phyloP scores from a whole-genome alignment of 306 rosid genomes.

The Castanea crenata region DNA sequence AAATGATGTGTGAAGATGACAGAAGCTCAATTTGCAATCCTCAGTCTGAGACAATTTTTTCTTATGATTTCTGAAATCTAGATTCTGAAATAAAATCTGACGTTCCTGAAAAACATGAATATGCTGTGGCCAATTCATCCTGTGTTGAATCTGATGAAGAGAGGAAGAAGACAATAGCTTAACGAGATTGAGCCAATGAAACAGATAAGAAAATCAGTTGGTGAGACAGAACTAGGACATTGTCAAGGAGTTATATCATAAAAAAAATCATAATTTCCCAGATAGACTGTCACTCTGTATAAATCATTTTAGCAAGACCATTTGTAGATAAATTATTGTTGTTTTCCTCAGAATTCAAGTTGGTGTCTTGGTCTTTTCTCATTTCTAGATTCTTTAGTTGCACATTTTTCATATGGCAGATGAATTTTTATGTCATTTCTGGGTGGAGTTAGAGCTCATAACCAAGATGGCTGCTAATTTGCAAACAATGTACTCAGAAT shows the following conservation, averaged over 20 bases:
- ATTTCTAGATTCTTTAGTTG: not conserved
- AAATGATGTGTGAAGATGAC: no score
- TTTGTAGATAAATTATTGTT: not conserved
- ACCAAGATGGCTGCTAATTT: not conserved
- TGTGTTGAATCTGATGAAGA: no score
- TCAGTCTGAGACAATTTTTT: constrained; percentile 27
- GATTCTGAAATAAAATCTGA: constrained; percentile 18
- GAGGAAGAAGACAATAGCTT: no score
- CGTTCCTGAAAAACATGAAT: no score
- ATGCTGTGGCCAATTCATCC: no score
- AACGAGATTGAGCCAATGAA: no score
- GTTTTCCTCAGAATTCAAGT: not conserved
- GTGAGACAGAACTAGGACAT: no score
- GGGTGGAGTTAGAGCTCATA: not conserved
- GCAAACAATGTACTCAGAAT: not conserved
- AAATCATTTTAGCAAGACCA: not conserved
- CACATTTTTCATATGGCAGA: not conserved
- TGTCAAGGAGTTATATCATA: not conserved
- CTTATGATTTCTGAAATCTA: constrained; percentile 25
- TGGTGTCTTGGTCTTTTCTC: not conserved
- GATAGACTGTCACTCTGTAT: not conserved
- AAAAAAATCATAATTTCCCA: not conserved
- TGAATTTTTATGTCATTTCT: not conserved
- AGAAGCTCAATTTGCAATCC: constrained; percentile 1
- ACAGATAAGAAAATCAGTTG: no score